These are phyloP conservation scores for Blastocystis sp. DNA, from an alignment of 352 stramenopile genomes.

Conservation along the genomic window DNA sequence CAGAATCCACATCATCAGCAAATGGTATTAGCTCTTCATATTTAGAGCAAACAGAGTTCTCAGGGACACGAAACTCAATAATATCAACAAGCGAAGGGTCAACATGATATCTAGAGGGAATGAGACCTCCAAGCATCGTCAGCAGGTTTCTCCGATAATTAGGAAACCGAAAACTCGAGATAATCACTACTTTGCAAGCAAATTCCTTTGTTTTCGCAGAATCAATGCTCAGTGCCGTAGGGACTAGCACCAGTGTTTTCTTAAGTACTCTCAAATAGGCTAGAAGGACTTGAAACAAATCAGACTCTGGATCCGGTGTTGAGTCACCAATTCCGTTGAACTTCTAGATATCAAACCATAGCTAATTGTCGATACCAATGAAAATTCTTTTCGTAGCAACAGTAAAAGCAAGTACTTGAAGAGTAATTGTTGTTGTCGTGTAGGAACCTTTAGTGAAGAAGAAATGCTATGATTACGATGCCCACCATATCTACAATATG, in stretches of 20 bases:
- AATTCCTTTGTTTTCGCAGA: background rate
- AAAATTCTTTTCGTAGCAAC: conserved; percentile 29
- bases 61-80: background rate
- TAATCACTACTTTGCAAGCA: conserved; percentile 13
- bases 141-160: background rate
- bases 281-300: background rate
- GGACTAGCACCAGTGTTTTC: background rate
- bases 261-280: background rate
- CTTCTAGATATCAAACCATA: background rate
- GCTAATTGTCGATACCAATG: background rate
- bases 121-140: background rate
- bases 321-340: conserved; percentile 28
- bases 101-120: conserved; percentile 50
- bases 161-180: conserved; percentile 29
- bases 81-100: conserved; percentile 16
- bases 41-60: conserved; percentile 13
- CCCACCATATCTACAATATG: conserved; percentile 49
- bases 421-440: conserved; percentile 8
- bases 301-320: conserved; percentile 10
- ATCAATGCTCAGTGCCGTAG: background rate
- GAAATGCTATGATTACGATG: background rate
- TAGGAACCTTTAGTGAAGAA: background rate
- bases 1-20: background rate
- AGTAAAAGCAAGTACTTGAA: conserved; percentile 41
- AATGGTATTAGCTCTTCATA: conserved; percentile 26